These are phyloP conservation scores for Microsporum audouinii DNA, from an alignment of 2,329 filamentous ascomycete species.

Conservation along the genomic window DNA sequence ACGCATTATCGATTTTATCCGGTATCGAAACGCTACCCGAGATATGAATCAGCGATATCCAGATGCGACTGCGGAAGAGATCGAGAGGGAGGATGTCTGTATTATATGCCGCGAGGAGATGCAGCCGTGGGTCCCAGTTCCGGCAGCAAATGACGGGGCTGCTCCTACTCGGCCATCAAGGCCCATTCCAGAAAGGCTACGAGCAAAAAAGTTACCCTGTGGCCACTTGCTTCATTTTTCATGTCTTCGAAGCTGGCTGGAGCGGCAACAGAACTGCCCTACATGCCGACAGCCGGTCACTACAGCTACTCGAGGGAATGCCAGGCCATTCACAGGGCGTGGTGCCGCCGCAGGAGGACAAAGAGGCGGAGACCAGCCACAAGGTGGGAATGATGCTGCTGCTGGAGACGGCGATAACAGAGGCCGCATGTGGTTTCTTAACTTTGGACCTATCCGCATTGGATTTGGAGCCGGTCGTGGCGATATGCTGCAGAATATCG, in stretches of 20 bases:
- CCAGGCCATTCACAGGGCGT: slow-evolving; percentile 21
- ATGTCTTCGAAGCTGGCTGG: slow-evolving; percentile 92
- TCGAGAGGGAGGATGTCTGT: slow-evolving; percentile 78
- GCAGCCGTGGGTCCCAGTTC: slow-evolving; percentile 58
- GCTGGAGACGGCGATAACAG: slow-evolving; percentile 27
- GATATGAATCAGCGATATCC: slow-evolving; percentile 89
- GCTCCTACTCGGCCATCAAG: slow-evolving; percentile 20
- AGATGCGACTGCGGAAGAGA: slow-evolving; percentile 78
- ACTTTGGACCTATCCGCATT: slow-evolving; percentile 62
- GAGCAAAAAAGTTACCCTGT: slow-evolving; percentile 92
- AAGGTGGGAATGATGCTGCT: slow-evolving; percentile 20
- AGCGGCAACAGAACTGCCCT: slow-evolving; percentile 92
- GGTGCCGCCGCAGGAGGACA: slow-evolving; percentile 4
- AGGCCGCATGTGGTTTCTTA: slow-evolving; percentile 51
- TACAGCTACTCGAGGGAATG: slow-evolving; percentile 27
- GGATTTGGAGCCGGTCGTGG: slow-evolving; percentile 54
- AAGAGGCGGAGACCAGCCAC: background rate
- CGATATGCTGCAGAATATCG: slow-evolving; percentile 54
- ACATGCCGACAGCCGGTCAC: slow-evolving; percentile 81
- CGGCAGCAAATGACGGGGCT: slow-evolving; percentile 27
- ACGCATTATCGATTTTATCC: slow-evolving; percentile 73
- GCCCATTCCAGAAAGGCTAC: slow-evolving; percentile 61
- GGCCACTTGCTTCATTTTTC: slow-evolving; percentile 91
- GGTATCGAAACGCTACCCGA: slow-evolving; percentile 79
- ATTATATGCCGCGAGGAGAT: slow-evolving; percentile 98